Base-by-base conservation (phyloP, 768 basidiomycete species). In the Neoboletus magnificus region DNA sequence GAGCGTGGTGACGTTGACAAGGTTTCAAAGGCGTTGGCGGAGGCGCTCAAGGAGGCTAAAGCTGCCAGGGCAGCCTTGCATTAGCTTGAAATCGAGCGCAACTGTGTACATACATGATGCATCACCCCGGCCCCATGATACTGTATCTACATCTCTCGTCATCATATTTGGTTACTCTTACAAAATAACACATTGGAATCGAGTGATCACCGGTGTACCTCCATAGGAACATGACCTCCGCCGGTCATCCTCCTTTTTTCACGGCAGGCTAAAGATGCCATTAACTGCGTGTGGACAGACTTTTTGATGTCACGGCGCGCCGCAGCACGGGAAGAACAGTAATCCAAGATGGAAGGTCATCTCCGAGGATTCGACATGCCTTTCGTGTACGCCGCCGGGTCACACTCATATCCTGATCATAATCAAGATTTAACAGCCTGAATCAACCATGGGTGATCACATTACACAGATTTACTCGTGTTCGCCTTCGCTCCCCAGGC, bases 1-100 rank as follows among this genome's bases (percentile, higher is more conserved):
- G 62, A 79, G 54, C 79, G 93, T 50, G 86, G 82, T 1, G 94
- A 98, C 67, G 68, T 96, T 13, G 85, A 91, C 62, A 84, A 73
- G 66, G 74, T 97, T 53, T 76, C 92, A 43, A 71, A 75, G 15
- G 84, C 83, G 6, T 69, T 97, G 68, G 79, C 79, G 64, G 84
- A 85, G 54, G 74, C 80, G 4, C 65, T 91, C 49, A 54, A 70
- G 16, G 81, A 78, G 42, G 59, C 64, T 1, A 64, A 48, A 40
- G 59, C 56, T 4, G 58, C 61, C 55, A 69, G 64, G 48, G 47
- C 35, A 39, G 55, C 12, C 22, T 23, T 41, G 2, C 32, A 50
- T 2, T 27, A 30, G 25, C 16, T 25, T 27, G 23, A 32, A 32
- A 25, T 25, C 2, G 30, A 37, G 22, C 5, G 40, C 36, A 44